phyloP scores from a whole-genome alignment of 2,329 filamentous ascomycete genomes.

The Aspergillus costaricaensis region DNA sequence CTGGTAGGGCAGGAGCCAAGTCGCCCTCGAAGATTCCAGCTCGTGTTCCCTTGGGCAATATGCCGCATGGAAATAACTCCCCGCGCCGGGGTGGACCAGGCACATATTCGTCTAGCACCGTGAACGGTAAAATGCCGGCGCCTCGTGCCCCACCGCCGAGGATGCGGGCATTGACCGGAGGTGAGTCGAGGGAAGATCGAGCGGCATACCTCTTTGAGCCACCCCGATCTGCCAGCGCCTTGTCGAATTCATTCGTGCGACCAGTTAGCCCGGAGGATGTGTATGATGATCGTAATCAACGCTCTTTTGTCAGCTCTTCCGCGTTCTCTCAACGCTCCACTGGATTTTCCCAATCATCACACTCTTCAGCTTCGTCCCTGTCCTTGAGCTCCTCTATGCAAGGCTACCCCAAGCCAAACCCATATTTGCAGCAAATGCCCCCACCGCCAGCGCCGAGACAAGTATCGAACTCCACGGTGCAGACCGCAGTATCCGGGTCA shows the following conservation, averaged over 20 bases:
- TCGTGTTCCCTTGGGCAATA: slow-evolving; percentile 49
- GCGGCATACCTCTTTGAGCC: slow-evolving; percentile 39
- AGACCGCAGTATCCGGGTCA: slow-evolving; percentile 74
- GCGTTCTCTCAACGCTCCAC: slow-evolving; percentile 42
- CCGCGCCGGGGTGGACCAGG: slow-evolving; percentile 61
- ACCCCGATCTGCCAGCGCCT: slow-evolving; percentile 55
- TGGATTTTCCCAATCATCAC: slow-evolving; percentile 43
- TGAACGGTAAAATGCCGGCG: slow-evolving; percentile 53
- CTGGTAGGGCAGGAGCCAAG: slow-evolving; percentile 35
- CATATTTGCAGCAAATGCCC: slow-evolving; percentile 38
- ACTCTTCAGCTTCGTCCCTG: slow-evolving; percentile 44
- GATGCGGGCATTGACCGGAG: slow-evolving; percentile 76
- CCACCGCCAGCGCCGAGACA: slow-evolving; percentile 59
- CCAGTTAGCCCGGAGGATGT: slow-evolving; percentile 75
- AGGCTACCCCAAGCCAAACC: slow-evolving; percentile 37
- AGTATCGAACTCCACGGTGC: slow-evolving; percentile 65
- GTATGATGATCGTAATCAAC: slow-evolving; percentile 68
- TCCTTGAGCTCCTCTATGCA: slow-evolving; percentile 37
- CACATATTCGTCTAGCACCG: slow-evolving; percentile 44
- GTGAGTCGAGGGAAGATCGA: slow-evolving; percentile 50
- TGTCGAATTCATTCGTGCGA: slow-evolving; percentile 55
- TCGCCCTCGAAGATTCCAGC: slow-evolving; percentile 53
- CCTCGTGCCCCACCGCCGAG: slow-evolving; percentile 74
- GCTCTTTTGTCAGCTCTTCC: slow-evolving; percentile 50
- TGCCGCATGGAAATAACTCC: slow-evolving; percentile 67